Evolutionary conservation across 75 land plant species (phyloP).

Genomic region (Larix kaempferi): DNA sequence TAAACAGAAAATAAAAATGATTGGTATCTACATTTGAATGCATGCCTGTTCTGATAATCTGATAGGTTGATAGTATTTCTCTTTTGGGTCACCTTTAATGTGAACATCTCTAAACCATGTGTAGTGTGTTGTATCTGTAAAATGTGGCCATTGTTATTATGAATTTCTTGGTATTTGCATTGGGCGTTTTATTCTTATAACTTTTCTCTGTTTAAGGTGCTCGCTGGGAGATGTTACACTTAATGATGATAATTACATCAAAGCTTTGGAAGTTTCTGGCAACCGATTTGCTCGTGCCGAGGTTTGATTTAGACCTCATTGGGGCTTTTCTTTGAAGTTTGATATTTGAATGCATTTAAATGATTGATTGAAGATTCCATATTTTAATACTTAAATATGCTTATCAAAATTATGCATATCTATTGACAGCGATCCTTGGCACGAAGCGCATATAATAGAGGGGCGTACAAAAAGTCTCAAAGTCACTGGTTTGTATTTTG

Average conservation of each 20-base stretch:
- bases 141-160: not conserved
- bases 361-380: not conserved
- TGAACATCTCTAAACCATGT: not conserved
- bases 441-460: constrained; percentile 80
- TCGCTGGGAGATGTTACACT: constrained; percentile 92
- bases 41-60: no score
- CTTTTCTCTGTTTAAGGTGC: constrained; percentile 47
- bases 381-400: not conserved
- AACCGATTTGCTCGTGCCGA: constrained; percentile 79
- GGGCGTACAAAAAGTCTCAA: constrained; percentile 73
- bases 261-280: constrained; percentile 89
- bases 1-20: no score
- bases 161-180: not conserved
- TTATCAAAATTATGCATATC: not conserved
- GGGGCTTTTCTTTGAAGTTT: not conserved
- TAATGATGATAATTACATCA: constrained; percentile 69
- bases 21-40: no score
- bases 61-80: not conserved
- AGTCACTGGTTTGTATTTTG: constrained; percentile 55
- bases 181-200: not conserved
- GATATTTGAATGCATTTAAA: not conserved
- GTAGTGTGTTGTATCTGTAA: not conserved
- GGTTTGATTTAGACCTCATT: constrained; percentile 24
- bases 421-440: constrained; percentile 75
- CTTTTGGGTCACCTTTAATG: not conserved